Conservation (phyloP, 768 basidiomycete species). For the Panaeolus cyanescens region DNA sequence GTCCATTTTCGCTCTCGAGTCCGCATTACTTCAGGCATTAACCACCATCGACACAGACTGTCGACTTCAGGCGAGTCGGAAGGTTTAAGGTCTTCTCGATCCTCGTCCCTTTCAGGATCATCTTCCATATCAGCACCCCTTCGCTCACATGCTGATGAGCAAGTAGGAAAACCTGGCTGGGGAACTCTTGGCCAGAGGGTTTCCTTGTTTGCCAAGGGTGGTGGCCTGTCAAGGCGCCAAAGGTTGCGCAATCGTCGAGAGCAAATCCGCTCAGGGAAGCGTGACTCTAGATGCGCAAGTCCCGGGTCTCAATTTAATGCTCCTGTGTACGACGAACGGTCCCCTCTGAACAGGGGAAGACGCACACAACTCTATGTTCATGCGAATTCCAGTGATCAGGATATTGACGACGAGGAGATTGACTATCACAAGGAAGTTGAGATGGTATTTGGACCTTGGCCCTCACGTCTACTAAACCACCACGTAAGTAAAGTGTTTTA, state of each 20-base stretch:
- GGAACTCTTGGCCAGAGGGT: slow-evolving; percentile 65
- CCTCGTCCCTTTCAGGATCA: slow-evolving; percentile 57
- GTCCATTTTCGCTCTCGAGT: slow-evolving; percentile 78
- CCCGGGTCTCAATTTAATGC: neutral
- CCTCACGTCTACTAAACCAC: slow-evolving; percentile 64
- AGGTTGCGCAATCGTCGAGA: slow-evolving; percentile 16
- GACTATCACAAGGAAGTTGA: slow-evolving; percentile 52
- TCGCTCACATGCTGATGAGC: slow-evolving; percentile 54
- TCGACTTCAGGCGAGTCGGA: slow-evolving; percentile 11
- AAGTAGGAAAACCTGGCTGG: slow-evolving; percentile 51
- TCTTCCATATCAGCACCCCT: slow-evolving; percentile 85
- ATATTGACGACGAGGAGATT: slow-evolving; percentile 32
- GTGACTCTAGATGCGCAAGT: slow-evolving; percentile 1
- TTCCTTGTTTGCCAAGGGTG: slow-evolving; percentile 32
- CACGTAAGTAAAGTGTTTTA: slow-evolving; percentile 48
- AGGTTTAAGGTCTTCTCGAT: slow-evolving; percentile 26
- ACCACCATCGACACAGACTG: slow-evolving; percentile 41
- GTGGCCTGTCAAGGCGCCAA: slow-evolving; percentile 15
- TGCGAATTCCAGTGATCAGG: neutral
- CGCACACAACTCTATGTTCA: neutral
- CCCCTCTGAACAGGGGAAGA: slow-evolving; percentile 17
- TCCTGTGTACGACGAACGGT: slow-evolving; percentile 18
- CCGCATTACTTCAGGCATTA: slow-evolving; percentile 73
- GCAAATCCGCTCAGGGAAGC: slow-evolving; percentile 11
- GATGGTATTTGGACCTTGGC: slow-evolving; percentile 66